Base-by-base conservation (phyloP, 1,284 basidiomycete species). In the Irpex sp. region DNA sequence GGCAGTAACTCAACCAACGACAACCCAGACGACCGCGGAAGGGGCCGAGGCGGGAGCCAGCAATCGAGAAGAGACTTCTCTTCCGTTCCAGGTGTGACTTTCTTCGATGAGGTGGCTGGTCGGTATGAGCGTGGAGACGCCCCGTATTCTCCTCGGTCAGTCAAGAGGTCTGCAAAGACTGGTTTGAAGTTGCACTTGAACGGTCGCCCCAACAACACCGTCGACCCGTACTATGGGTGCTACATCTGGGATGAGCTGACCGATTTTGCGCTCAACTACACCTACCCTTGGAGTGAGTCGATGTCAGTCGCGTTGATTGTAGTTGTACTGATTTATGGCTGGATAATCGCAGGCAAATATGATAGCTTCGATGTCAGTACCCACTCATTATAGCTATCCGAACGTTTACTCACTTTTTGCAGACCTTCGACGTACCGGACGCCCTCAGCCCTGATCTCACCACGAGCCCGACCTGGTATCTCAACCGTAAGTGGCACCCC, bases 341-440 rank as follows among this genome's bases (percentile, higher is more conserved):
- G 19, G 19, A 11, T 11, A 8, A 21, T 31, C 31, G 37, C 8
- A 57, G 56, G 56, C 56, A 11, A 21, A 36, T 36, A 57, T 31
- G 36, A 52, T 19, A 34, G 47, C 17, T 38, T 59, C 38, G 57
- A 59, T 21, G 57, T 59, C 4, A 40, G 57, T 44, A n/a, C 26
- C 26, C 19, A 21, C 7, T 40, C 6, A 4, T 59, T 44, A 38
- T 11, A 34, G 19, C 1, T n/a, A 3, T 19, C 2, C 44, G 44
- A 47, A n/a, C 11, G 26, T 19, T 2, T 19, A 19, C 51, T 26
- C 11, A 34, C 56, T 13, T 40, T 2, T 48, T 34, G 9, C 9
- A 84, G 80, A 67, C 79, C 8, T 87, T 87, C 66, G 76, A 86
- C 63, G 71, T 85, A 40, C 80, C 84, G 6, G 82, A 86, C 71